Evolutionary conservation across 192 early-diverging fungal genomes (phyloP), one percentile per base, ranked within the genome.

Genomic region (Funneliformis mosseae): DNA sequence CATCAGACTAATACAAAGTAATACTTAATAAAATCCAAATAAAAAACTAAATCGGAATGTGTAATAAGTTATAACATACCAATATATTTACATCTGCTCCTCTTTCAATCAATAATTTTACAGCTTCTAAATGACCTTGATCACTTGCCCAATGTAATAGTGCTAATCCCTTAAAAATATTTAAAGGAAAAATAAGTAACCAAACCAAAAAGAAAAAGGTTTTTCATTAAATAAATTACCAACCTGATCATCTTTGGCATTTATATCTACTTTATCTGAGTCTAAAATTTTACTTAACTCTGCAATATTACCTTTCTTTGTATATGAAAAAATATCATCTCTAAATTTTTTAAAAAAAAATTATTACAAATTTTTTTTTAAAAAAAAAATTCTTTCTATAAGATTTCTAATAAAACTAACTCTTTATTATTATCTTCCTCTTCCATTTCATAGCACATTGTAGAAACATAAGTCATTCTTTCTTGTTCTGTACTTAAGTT

Each of bases 141-240:
- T 91, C 90, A 33, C 87, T 83, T 14, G 85, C 88, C 80, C 86
- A 87, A 81, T 91, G 90, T 38, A 91, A 83, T 43, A 83, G 79
- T 42, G 90, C 85, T 43, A 88, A 83, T 46, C 88, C 88, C 87
- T 90, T 71, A 48, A 23, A 8, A 18, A n/a, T 8, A 62, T 7
- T 5, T 14, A 28, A 81, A 46, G 62, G 42, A 25, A 41, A 23
- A 77, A 75, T 28, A 21, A 59, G 45, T 63, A n/a, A 21, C 25
- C 28, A 60, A 64, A 66, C 14, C 18, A 48, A 25, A 41, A 18
- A 28, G 27, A 45, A 41, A 45, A 38, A 21, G 27, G 14, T 16
- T 8, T 25, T 12, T 45, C n/a, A 46, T 2, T 63, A 42, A 41
- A 48, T 45, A 62, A 39, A 50, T 23, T 3, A 28, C 14, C 8